Percentiles rank a stretch among this genome's conserved stretches.
phyloP scores from a whole-genome alignment of 1,284 basidiomycete species.

The Sphagnurus paluster region DNA sequence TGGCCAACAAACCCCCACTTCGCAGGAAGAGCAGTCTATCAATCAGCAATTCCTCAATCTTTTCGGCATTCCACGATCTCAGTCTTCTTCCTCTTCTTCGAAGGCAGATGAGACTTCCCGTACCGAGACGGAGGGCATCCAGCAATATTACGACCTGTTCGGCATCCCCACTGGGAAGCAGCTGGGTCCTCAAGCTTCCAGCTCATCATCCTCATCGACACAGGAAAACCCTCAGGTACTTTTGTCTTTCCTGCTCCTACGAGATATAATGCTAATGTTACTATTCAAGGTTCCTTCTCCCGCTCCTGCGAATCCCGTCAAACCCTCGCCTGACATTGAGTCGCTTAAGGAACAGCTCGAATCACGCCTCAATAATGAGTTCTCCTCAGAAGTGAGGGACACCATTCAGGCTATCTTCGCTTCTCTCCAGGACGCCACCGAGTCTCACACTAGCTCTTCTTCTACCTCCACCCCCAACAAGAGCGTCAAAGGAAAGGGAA shows the following conservation, averaged over 20 bases:
- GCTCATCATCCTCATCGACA: conserved; percentile 5
- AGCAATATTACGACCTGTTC: conserved; percentile 3
- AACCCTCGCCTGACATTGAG: conserved; percentile 4
- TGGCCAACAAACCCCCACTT: neutral
- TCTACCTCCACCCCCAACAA: conserved; percentile 10
- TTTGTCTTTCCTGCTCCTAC: neutral
- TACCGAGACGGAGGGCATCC: neutral
- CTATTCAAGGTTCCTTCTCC: neutral
- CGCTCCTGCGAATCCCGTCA: neutral
- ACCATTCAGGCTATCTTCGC: conserved; percentile 38
- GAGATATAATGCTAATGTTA: neutral
- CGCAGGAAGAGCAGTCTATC: neutral
- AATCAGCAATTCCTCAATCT: conserved; percentile 3
- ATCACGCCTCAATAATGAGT: conserved; percentile 32
- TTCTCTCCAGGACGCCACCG: conserved; percentile 26
- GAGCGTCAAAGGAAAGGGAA: conserved; percentile 33
- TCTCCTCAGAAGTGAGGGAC: conserved; percentile 34
- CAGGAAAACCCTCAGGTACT: conserved; percentile 2
- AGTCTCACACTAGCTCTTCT: conserved; percentile 2
- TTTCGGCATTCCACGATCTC: neutral
- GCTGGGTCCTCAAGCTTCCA: neutral
- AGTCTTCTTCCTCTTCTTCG: neutral
- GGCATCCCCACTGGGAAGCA: neutral
- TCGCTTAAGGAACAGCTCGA: conserved; percentile 34
- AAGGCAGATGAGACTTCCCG: neutral